Conservation (phyloP, 495 filamentous ascomycete genomes). For the Darksidea phi region DNA sequence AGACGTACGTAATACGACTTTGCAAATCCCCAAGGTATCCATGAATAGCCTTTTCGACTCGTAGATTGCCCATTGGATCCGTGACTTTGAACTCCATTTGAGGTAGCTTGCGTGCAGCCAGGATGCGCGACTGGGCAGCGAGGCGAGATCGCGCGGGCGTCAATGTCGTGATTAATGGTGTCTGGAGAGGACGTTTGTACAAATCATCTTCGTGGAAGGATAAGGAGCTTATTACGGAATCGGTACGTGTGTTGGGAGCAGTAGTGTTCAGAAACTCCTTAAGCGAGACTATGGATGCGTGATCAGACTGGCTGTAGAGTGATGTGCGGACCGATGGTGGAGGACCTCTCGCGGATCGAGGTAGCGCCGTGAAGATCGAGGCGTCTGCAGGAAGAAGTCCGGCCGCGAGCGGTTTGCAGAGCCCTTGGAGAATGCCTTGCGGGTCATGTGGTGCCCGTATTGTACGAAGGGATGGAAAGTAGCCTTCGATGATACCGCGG, state of each 20-base stretch:
- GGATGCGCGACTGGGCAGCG: slow-evolving; percentile 46
- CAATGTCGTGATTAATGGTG: not conserved
- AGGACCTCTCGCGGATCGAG: slow-evolving; percentile 6
- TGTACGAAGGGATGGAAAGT: slow-evolving; percentile 67
- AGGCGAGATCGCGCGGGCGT: slow-evolving; percentile 26
- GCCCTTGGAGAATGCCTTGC: slow-evolving; percentile 37
- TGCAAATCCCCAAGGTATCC: slow-evolving; percentile 59
- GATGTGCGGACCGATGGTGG: slow-evolving; percentile 8
- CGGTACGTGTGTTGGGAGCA: not conserved
- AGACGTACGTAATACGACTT: slow-evolving; percentile 57
- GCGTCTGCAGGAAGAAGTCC: slow-evolving; percentile 23
- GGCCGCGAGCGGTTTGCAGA: slow-evolving; percentile 38
- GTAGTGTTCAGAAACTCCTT: not conserved
- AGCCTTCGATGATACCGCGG: slow-evolving; percentile 63
- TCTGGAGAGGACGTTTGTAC: not conserved
- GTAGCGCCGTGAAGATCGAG: slow-evolving; percentile 13
- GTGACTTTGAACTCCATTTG: slow-evolving; percentile 59
- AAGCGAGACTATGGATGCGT: not conserved
- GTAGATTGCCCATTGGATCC: slow-evolving; percentile 41
- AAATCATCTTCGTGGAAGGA: not conserved
- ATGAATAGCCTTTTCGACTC: slow-evolving; percentile 51
- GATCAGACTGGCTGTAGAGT: not conserved
- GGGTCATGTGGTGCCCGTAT: slow-evolving; percentile 57
- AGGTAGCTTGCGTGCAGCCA: slow-evolving; percentile 53
- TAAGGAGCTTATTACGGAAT: not conserved